A percentile compares a stretch with the other conserved stretches of the same genome.
phyloP scores from a whole-genome alignment of 371 early-diverging fungal species.

The Blakeslea trispora region DNA sequence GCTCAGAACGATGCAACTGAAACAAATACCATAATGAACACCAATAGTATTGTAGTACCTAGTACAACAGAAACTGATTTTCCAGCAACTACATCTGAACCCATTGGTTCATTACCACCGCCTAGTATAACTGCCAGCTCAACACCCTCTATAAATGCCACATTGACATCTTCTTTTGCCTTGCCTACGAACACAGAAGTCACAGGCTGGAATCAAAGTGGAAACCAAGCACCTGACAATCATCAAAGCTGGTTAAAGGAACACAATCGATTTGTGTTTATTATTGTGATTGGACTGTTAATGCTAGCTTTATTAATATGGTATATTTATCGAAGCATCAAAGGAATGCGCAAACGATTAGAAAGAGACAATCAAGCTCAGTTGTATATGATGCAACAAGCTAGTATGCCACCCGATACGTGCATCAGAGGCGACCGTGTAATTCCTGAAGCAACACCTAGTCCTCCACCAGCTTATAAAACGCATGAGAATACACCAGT shows the following conservation, averaged over 20 bases:
- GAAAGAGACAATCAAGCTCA: slow-evolving; percentile 28
- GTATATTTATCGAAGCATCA: slow-evolving; percentile 29
- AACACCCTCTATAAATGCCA: not conserved
- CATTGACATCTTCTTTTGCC: slow-evolving; percentile 1
- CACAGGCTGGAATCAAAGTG: slow-evolving; percentile 25
- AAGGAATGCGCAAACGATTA: slow-evolving; percentile 36
- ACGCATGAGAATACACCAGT: slow-evolving; percentile 11
- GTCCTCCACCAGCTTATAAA: slow-evolving; percentile 26
- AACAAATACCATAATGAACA: too few relatives aligned
- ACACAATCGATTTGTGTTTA: slow-evolving; percentile 36
- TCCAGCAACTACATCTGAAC: too few relatives aligned
- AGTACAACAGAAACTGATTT: too few relatives aligned
- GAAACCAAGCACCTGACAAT: slow-evolving; percentile 7
- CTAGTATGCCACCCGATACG: slow-evolving; percentile 4
- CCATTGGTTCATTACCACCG: too few relatives aligned
- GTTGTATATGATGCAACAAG: slow-evolving; percentile 31
- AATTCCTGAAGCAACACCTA: slow-evolving; percentile 13
- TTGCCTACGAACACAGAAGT: slow-evolving; percentile 22
- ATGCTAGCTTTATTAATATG: slow-evolving; percentile 21
- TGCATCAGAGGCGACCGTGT: slow-evolving; percentile 2
- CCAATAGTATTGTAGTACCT: too few relatives aligned
- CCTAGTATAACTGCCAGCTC: not conserved
- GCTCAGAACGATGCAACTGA: too few relatives aligned
- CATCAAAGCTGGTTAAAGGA: slow-evolving; percentile 31
- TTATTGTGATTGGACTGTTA: slow-evolving; percentile 24